A percentile compares a stretch with the other conserved stretches of the same genome.
These are phyloP conservation scores for Galerina sulciceps DNA, from an alignment of 768 basidiomycete species.

Conservation along the genomic window DNA sequence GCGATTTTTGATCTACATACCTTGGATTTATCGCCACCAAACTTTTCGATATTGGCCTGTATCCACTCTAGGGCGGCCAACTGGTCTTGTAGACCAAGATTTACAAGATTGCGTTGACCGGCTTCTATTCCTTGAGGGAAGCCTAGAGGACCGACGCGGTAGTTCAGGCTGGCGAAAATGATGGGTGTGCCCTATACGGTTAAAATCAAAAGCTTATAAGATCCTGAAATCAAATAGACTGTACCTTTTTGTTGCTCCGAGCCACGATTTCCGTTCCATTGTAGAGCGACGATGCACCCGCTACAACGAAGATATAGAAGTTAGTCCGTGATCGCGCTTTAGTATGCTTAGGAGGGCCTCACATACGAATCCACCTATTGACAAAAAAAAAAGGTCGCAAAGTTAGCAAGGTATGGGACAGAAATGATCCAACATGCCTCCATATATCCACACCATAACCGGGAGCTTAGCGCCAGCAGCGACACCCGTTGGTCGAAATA, in stretches of 20 bases:
- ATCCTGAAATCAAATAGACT: neutral
- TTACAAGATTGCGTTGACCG: slow-evolving; percentile 24
- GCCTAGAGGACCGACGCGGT: slow-evolving; percentile 47
- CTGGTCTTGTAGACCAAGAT: slow-evolving; percentile 50
- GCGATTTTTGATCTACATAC: slow-evolving; percentile 3
- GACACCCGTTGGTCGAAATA: slow-evolving; percentile 51
- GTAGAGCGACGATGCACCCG: slow-evolving; percentile 22
- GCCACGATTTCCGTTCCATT: slow-evolving; percentile 34
- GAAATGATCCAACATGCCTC: slow-evolving; percentile 12
- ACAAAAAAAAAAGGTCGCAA: no score
- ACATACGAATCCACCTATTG: no score
- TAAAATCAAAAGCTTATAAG: neutral
- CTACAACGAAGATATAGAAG: neutral
- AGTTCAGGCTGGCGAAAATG: slow-evolving; percentile 39
- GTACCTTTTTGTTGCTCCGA: slow-evolving; percentile 32
- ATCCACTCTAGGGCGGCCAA: slow-evolving; percentile 53
- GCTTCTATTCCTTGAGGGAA: slow-evolving; percentile 42
- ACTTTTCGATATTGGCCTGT: slow-evolving; percentile 55
- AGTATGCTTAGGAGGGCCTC: no score
- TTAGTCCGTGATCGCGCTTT: neutral
- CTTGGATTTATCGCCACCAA: slow-evolving; percentile 54
- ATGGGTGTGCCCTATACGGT: slow-evolving; percentile 39
- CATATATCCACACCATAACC: slow-evolving; percentile 30
- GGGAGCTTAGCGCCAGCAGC: slow-evolving; percentile 29
- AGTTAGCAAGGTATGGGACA: no score